phyloP scores from a whole-genome alignment of 371 early-diverging fungal species.

The Mortierella sp. region DNA sequence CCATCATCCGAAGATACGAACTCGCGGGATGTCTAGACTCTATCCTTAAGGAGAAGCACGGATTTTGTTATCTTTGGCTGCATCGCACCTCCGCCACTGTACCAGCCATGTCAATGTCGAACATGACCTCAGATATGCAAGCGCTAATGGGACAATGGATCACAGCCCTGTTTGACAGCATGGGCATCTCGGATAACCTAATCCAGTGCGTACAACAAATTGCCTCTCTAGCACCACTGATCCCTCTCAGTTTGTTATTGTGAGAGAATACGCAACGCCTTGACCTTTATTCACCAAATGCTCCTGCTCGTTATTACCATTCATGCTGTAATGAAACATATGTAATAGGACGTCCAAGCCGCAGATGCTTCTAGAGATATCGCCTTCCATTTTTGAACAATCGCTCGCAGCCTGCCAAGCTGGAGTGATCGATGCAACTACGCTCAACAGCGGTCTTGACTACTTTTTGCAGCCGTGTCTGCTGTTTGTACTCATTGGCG shows the following conservation, averaged over 20 bases:
- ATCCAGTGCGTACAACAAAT: conserved; percentile 34
- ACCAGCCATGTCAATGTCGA: conserved; percentile 28
- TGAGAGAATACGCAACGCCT: too few relatives aligned
- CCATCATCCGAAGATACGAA: conserved; percentile 45
- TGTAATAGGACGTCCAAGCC: conserved; percentile 45
- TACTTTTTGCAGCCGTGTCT: conserved; percentile 52
- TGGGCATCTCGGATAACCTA: conserved; percentile 51
- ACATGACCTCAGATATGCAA: conserved; percentile 48
- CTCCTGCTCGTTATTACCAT: too few relatives aligned
- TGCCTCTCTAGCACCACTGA: not conserved
- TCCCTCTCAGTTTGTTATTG: too few relatives aligned
- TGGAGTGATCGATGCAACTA: conserved; percentile 44
- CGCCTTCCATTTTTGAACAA: conserved; percentile 50
- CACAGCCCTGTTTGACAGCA: conserved; percentile 49
- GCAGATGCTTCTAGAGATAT: conserved; percentile 50
- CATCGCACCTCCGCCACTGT: conserved; percentile 48
- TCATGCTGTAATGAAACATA: too few relatives aligned
- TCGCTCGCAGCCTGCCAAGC: conserved; percentile 54
- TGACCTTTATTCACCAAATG: too few relatives aligned
- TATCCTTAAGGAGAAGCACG: conserved; percentile 33
- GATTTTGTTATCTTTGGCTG: conserved; percentile 50
- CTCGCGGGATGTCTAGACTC: conserved; percentile 35
- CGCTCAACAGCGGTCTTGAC: conserved; percentile 42
- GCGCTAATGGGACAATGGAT: conserved; percentile 50
- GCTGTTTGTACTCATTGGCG: conserved; percentile 47